Conservation (phyloP, 345 rosid genomes). For the Syzygium jambos region DNA sequence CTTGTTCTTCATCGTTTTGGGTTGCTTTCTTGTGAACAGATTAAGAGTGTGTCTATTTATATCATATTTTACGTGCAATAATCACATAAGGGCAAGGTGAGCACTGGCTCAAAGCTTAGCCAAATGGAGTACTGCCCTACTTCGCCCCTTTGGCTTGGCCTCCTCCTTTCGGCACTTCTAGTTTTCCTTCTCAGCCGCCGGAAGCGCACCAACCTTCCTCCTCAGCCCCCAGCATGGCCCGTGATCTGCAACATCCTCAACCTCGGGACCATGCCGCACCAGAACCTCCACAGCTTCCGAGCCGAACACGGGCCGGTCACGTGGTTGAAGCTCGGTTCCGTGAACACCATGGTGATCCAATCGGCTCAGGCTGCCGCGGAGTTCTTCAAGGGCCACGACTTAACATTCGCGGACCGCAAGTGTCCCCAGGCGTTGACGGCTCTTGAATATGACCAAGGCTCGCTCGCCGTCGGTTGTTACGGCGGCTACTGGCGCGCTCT, state of each 20-base stretch:
- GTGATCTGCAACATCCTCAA: neutral
- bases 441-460: neutral
- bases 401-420: neutral
- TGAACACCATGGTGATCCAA: neutral
- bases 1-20: neutral
- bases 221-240: neutral
- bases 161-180: neutral
- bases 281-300: neutral
- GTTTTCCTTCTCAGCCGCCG: neutral
- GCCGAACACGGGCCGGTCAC: neutral
- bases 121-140: neutral
- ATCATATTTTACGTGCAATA: accelerated
- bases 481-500: neutral
- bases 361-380: neutral
- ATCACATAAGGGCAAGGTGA: neutral
- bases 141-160: neutral
- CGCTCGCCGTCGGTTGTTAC: neutral
- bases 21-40: neutral
- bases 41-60: neutral
- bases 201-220: neutral
- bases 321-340: neutral
- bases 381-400: neutral
- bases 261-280: neutral
- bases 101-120: neutral
- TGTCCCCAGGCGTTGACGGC: neutral